A percentile compares a stretch with the other conserved stretches of the same genome.
Evolutionary conservation across 2,329 filamentous ascomycete genomes (phyloP).

Genomic region (Calycina marina): DNA sequence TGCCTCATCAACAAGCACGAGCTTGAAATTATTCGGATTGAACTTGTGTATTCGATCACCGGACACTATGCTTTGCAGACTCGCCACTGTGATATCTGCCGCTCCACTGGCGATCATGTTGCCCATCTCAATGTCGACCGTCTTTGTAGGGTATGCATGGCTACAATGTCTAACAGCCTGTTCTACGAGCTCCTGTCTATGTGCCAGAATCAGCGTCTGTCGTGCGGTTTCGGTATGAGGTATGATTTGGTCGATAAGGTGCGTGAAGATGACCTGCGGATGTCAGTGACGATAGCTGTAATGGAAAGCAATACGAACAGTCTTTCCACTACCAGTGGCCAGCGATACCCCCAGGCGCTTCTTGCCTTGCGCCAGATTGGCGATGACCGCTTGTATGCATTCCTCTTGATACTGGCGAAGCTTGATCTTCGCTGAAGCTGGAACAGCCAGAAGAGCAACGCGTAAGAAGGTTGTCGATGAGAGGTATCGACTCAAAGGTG

Average conservation of each 20-base stretch:
- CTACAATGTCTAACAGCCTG: constrained; percentile 81
- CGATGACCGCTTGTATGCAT: constrained; percentile 70
- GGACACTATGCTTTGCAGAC: constrained; percentile 71
- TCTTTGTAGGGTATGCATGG: constrained; percentile 64
- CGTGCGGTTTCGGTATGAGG: constrained; percentile 40
- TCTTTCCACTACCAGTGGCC: constrained; percentile 82
- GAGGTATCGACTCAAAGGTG: constrained; percentile 7
- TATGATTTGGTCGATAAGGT: constrained; percentile 68
- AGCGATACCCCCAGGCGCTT: constrained; percentile 73
- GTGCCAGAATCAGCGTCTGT: constrained; percentile 81
- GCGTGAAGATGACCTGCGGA: constrained; percentile 78
- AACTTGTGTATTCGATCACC: constrained; percentile 69
- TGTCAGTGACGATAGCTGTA: constrained; percentile 3
- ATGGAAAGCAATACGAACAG: constrained; percentile 33
- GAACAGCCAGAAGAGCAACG: constrained; percentile 2
- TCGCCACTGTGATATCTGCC: constrained; percentile 90
- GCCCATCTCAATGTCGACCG: constrained; percentile 86
- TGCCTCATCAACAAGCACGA: constrained; percentile 88
- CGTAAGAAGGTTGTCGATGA: constrained; percentile 3
- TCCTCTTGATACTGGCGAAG: constrained; percentile 82
- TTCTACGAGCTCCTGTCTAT: constrained; percentile 84
- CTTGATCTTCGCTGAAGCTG: constrained; percentile 30
- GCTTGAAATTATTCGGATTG: constrained; percentile 65
- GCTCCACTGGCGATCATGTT: constrained; percentile 57
- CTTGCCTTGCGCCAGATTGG: constrained; percentile 53